Evolutionary conservation across 1,139 yeast genomes (phyloP).

Genomic region (Debaryomyces nepalensis): DNA sequence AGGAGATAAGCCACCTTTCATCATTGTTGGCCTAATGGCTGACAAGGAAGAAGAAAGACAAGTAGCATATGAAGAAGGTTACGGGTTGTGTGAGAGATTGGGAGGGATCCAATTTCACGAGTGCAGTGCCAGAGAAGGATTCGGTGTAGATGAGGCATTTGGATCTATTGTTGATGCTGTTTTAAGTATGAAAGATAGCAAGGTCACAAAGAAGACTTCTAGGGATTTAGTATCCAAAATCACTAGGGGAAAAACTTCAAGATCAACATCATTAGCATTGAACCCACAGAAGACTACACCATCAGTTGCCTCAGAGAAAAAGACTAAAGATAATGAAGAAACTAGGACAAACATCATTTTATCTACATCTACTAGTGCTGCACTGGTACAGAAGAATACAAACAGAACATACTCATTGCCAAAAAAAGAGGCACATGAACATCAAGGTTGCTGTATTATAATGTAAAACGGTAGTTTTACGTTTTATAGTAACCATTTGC

Average conservation of each 20-base stretch:
- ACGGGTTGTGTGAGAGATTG: slow-evolving; percentile 29
- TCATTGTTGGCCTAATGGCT: slow-evolving; percentile 38
- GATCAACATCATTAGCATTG: neutral
- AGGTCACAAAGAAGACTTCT: neutral
- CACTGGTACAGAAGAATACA: neutral
- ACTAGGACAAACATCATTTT: neutral
- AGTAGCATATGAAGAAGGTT: slow-evolving; percentile 35
- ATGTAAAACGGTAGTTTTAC: neutral
- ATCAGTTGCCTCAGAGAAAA: no score
- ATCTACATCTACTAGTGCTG: neutral
- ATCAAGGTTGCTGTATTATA: slow-evolving; percentile 1
- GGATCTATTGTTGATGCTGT: slow-evolving; percentile 28
- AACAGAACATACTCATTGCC: neutral
- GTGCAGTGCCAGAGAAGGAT: slow-evolving; percentile 31
- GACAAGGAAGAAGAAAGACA: slow-evolving; percentile 33
- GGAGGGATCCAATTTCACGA: slow-evolving; percentile 37
- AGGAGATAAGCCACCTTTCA: slow-evolving; percentile 33
- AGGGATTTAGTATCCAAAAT: neutral
- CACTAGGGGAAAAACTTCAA: neutral
- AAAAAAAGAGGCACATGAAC: neutral
- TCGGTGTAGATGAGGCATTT: slow-evolving; percentile 34
- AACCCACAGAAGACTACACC: no score
- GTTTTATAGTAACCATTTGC: neutral
- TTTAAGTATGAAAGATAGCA: slow-evolving; percentile 1
- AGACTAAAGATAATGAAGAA: neutral